A percentile compares a stretch with the other conserved stretches of the same genome.
These are phyloP conservation scores for Taiozyma sp. DNA, from an alignment of 1,139 yeast genomes.

Conservation along the genomic window DNA sequence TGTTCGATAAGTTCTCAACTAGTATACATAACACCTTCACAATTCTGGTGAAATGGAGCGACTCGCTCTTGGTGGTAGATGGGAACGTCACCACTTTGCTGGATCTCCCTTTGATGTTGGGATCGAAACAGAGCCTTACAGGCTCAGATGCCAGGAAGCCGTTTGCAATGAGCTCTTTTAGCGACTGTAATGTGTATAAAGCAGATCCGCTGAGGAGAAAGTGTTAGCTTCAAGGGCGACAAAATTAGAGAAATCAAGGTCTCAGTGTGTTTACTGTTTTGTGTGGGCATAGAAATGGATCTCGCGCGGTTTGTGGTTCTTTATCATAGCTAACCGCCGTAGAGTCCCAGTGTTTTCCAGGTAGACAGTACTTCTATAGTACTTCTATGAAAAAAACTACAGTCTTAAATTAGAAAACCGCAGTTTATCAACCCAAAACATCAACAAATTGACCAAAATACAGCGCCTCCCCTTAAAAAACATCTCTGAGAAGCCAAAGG, in stretches of 20 bases:
- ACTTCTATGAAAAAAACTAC: too few relatives aligned
- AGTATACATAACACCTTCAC: slow-evolving; percentile 10
- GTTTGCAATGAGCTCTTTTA: not conserved
- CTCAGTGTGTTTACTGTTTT: not conserved
- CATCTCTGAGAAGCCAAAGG: not conserved
- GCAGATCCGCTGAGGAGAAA: not conserved
- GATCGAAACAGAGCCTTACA: not conserved
- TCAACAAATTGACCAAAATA: too few relatives aligned
- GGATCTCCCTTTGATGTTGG: not conserved
- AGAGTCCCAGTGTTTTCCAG: too few relatives aligned
- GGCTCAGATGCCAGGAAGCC: not conserved
- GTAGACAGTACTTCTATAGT: too few relatives aligned
- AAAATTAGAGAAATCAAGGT: not conserved
- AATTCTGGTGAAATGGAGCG: slow-evolving; percentile 8
- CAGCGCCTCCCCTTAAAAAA: too few relatives aligned
- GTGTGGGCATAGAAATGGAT: not conserved
- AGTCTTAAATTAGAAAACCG: too few relatives aligned
- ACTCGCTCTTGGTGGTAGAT: slow-evolving; percentile 5
- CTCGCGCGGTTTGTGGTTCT: not conserved
- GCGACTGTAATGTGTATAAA: not conserved
- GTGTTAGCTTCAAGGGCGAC: not conserved
- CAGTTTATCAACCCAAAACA: too few relatives aligned
- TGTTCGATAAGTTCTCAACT: slow-evolving; percentile 20
- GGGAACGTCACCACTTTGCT: slow-evolving; percentile 8
- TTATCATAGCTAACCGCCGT: not conserved